Conservation (phyloP, 768 basidiomycete species). For the Tylopilus cervinicoccineus region DNA sequence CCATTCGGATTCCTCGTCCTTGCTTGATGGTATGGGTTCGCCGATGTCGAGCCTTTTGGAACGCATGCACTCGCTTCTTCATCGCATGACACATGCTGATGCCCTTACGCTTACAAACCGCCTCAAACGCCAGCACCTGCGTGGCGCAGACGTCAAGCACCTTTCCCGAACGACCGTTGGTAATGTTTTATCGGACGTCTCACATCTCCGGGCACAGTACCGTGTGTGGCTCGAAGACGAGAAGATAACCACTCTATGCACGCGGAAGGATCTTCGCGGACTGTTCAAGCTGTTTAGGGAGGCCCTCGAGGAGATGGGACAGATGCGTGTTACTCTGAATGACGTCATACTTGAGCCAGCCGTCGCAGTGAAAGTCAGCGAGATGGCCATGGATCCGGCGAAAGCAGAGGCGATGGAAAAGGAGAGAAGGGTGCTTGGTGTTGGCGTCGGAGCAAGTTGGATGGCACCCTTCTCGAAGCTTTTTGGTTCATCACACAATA, state of each 20-base stretch:
- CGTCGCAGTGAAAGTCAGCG: constrained; percentile 66
- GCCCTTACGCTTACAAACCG: constrained; percentile 85
- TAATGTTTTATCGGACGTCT: constrained; percentile 66
- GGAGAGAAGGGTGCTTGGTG: constrained; percentile 29
- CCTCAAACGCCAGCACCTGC: constrained; percentile 85
- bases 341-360: constrained; percentile 87
- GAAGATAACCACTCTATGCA: constrained; percentile 54
- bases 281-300: constrained; percentile 87
- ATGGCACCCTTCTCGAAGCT: constrained; percentile 85
- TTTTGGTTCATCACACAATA: constrained; percentile 43
- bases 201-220: constrained; percentile 68
- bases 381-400: constrained; percentile 59
- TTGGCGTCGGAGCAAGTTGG: constrained; percentile 53
- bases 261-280: constrained; percentile 75
- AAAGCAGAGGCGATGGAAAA: constrained; percentile 43
- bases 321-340: constrained; percentile 79
- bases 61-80: constrained; percentile 59
- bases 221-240: constrained; percentile 73
- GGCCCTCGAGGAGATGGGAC: constrained; percentile 75
- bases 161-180: constrained; percentile 80
- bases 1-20: constrained; percentile 73
- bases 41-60: constrained; percentile 55
- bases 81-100: constrained; percentile 69
- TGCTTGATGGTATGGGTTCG: constrained; percentile 50
- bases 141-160: constrained; percentile 81